Evolutionary conservation across 805 yeast species (phyloP), one percentile per base, ranked within the genome.

Genomic region (Spathaspora boniae): DNA sequence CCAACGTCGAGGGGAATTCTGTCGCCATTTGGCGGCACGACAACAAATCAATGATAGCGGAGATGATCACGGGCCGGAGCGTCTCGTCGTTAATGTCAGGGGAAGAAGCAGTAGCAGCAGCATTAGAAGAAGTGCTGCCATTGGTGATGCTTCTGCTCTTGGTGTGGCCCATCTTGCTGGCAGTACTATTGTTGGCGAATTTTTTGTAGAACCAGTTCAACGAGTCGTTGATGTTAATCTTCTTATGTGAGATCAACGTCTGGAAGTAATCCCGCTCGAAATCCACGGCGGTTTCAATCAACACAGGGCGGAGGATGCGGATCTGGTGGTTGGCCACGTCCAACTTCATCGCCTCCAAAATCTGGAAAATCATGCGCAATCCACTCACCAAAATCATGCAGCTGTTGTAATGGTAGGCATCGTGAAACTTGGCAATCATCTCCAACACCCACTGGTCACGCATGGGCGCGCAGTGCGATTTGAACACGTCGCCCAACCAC

Each of bases 251-350:
- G 16, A 74, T 62, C 41, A 76, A 63, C 43, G 69, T 76, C 36
- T 63, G 65, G 54, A 82, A 86, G 60, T 87, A 87, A 56, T 86
- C 95, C 49, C 80, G 80, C 62, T 89, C 98, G 51, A 89, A 86
- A 41, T 84, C 89, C 9, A 84, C 82, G 2, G 96, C 93, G 23
- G 93, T 85, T 49, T 86, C 88, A 39, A 87, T 77, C 31, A 91
- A 68, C 2, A 83, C 82, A 2, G 96, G 95, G 50, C 96, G 72
- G 36, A 88, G 65, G 15, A 86, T 78, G 46, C 95, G 72, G 36
- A 91, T 86, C 61, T 89, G 96, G 54, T 89, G 96, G 60, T 89
- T 89, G 11, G 97, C 96, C 37, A 88, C 93, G 53, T 91, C 97
- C 43, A 89, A 68, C 57, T 89, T 91, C 95, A 89, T 88, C 8